phyloP scores from a whole-genome alignment of 306 rosid species.

The Morella rubra region DNA sequence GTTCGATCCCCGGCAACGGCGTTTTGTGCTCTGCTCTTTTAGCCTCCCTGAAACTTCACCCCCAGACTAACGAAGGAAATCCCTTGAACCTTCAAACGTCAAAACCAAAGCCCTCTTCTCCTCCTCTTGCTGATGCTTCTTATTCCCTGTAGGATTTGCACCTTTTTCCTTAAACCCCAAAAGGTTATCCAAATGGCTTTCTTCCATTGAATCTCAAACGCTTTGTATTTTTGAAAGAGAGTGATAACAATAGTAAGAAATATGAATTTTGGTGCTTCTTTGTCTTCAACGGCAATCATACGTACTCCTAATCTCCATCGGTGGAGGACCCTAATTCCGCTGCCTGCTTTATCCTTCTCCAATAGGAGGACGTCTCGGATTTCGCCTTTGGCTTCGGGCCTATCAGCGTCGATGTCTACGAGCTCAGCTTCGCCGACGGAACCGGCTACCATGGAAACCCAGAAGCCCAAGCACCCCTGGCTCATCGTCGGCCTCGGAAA shows the following conservation, averaged over 20 bases:
- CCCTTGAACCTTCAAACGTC: too few relatives aligned
- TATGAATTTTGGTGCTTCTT: constrained; percentile 44
- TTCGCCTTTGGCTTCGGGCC: background rate
- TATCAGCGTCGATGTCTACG: background rate
- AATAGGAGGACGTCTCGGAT: constrained; percentile 22
- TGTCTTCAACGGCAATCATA: constrained; percentile 29
- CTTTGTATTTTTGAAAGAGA: background rate
- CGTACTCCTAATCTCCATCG: constrained; percentile 18
- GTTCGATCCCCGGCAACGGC: constrained; percentile 63
- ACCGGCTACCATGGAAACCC: constrained; percentile 22
- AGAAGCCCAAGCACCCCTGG: constrained; percentile 58
- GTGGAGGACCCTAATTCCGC: constrained; percentile 19
- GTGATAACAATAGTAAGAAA: background rate
- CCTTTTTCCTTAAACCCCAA: background rate
- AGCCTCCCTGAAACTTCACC: background rate
- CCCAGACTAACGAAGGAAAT: background rate
- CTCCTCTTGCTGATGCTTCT: background rate
- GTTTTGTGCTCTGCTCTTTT: background rate
- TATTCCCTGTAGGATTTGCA: constrained; percentile 4
- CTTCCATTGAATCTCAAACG: background rate
- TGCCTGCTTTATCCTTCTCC: constrained; percentile 19
- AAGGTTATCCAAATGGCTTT: background rate
- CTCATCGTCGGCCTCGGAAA: constrained; percentile 85
- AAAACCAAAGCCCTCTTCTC: background rate
- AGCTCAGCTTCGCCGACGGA: constrained; percentile 26